Evolutionary conservation across 2,329 filamentous ascomycete genomes (phyloP).

Genomic region (Colletotrichum brevisporum): DNA sequence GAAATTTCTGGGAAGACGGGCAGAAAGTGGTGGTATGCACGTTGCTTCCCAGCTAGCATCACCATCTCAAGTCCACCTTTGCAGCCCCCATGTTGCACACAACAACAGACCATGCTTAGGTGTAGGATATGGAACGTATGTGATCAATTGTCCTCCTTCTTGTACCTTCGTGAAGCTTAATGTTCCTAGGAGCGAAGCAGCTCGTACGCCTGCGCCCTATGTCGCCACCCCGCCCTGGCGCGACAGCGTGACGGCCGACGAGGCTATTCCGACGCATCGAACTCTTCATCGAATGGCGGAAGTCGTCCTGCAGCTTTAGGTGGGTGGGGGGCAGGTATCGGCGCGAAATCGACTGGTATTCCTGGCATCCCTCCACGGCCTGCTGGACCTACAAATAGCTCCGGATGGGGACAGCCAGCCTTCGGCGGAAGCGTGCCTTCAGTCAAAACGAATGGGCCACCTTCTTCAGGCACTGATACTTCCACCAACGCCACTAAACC

Average conservation of each 20-base stretch:
- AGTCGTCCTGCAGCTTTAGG: background rate
- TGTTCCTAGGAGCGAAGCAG: constrained; percentile 51
- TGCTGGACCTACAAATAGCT: constrained; percentile 11
- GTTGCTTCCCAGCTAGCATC: background rate
- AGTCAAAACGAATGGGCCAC: background rate
- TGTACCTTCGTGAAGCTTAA: background rate
- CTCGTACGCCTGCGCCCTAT: constrained; percentile 58
- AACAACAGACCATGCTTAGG: constrained; percentile 56
- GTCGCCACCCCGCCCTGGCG: constrained; percentile 47
- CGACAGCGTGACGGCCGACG: constrained; percentile 27
- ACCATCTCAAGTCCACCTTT: background rate
- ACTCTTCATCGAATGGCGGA: background rate
- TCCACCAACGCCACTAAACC: background rate
- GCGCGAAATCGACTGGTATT: background rate
- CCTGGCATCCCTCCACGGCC: background rate
- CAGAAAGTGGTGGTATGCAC: background rate
- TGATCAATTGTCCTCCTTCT: background rate
- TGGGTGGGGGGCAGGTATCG: background rate
- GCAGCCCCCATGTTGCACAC: constrained; percentile 32
- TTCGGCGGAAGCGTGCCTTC: constrained; percentile 10
- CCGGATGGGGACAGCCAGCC: constrained; percentile 32
- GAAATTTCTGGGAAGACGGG: constrained; percentile 24
- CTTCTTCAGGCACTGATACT: background rate
- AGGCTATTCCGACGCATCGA: constrained; percentile 35
- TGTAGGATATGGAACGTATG: constrained; percentile 57